Percentiles rank a stretch among this genome's conserved stretches.
Conservation (phyloP, 352 stramenopile genomes). For the Pythium dissotocum region DNA sequence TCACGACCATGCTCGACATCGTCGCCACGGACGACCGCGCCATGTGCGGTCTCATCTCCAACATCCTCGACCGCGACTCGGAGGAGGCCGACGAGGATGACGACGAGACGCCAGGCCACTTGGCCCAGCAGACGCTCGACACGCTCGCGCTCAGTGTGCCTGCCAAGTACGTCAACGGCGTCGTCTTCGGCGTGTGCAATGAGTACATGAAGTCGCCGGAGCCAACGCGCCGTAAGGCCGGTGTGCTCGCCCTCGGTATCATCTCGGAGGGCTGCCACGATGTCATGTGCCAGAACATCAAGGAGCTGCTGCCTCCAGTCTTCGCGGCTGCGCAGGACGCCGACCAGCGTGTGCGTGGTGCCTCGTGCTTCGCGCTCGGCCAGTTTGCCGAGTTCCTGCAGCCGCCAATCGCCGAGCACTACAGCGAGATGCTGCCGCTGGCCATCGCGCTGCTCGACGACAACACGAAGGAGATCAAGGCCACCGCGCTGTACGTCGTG, state of each 20-base stretch:
- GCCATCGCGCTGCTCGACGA: constrained; percentile 96
- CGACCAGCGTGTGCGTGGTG: constrained; percentile 95
- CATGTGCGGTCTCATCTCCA: constrained; percentile 83
- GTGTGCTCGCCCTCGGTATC: constrained; percentile 95
- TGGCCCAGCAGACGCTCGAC: constrained; percentile 86
- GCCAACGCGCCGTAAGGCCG: constrained; percentile 93
- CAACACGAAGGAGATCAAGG: constrained; percentile 91
- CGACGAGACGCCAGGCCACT: constrained; percentile 75
- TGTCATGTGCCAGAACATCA: constrained; percentile 94
- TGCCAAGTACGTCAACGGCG: constrained; percentile 79
- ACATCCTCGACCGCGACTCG: constrained; percentile 70
- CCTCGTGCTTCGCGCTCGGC: constrained; percentile 97
- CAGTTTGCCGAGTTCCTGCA: constrained; percentile 98
- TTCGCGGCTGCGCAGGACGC: constrained; percentile 90
- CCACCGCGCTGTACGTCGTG: constrained; percentile 96
- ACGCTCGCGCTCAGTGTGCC: constrained; percentile 78
- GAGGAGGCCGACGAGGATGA: constrained; percentile 62
- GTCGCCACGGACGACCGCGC: constrained; percentile 74
- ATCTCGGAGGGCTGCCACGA: constrained; percentile 96
- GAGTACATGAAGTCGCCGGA: constrained; percentile 91
- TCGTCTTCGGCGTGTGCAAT: constrained; percentile 78
- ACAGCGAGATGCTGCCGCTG: constrained; percentile 95
- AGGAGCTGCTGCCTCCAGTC: constrained; percentile 91
- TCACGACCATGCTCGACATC: constrained; percentile 86
- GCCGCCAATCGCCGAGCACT: constrained; percentile 95